Conservation (phyloP, 2,329 filamentous ascomycete species). For the Sclerotinia subarctica region DNA sequence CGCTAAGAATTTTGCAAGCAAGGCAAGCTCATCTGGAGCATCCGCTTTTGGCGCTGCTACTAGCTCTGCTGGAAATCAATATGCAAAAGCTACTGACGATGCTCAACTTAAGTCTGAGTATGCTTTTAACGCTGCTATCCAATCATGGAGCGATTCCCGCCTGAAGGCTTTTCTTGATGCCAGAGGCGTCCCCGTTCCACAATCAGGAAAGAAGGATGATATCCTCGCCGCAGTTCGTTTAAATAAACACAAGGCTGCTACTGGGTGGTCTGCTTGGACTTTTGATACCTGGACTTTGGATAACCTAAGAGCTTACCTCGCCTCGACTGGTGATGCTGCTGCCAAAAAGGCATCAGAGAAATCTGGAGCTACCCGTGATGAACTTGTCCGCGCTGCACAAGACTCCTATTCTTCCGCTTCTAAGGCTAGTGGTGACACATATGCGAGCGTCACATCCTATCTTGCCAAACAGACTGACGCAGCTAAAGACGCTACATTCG, state of each 20-base stretch:
- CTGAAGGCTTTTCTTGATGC: constrained; percentile 77
- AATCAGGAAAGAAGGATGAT: constrained; percentile 67
- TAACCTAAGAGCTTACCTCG: constrained; percentile 60
- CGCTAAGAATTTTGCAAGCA: constrained; percentile 66
- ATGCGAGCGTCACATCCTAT: constrained; percentile 69
- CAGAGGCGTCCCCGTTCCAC: constrained; percentile 71
- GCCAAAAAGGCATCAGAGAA: constrained; percentile 60
- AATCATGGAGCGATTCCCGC: constrained; percentile 68
- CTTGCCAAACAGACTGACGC: constrained; percentile 62
- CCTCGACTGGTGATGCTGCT: constrained; percentile 50
- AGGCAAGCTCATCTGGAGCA: constrained; percentile 60
- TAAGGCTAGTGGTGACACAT: constrained; percentile 53
- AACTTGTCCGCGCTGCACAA: constrained; percentile 64
- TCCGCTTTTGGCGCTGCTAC: constrained; percentile 69
- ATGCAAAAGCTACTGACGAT: constrained; percentile 70
- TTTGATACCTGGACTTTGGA: constrained; percentile 74
- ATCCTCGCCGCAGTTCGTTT: constrained; percentile 72
- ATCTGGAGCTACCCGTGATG: constrained; percentile 65
- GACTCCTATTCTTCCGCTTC: constrained; percentile 59
- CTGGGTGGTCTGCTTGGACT: constrained; percentile 69
- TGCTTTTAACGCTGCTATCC: constrained; percentile 61
- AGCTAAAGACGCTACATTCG: constrained; percentile 65
- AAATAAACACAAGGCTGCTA: constrained; percentile 65
- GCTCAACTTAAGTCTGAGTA: constrained; percentile 60
- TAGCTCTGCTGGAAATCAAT: constrained; percentile 71